phyloP scores from a whole-genome alignment of 2,329 filamentous ascomycete genomes.

The Ophiostoma tasmaniense region DNA sequence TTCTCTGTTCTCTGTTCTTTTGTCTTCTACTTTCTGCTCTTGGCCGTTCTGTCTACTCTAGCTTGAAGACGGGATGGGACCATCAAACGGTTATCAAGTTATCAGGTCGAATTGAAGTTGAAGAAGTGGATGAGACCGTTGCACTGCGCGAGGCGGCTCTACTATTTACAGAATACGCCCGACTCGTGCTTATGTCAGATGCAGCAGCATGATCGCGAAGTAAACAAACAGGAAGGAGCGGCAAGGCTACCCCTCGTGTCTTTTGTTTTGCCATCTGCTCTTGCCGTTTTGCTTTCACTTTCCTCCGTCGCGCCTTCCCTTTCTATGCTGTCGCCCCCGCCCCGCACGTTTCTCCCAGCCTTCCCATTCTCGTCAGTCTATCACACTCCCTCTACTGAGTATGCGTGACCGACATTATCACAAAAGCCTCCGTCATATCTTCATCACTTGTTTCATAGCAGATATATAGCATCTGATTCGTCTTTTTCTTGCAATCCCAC shows the following conservation, averaged over 20 bases:
- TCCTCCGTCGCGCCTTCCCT: not conserved
- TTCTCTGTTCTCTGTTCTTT: not conserved
- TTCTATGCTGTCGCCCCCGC: not conserved
- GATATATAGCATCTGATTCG: not conserved
- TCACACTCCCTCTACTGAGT: not conserved
- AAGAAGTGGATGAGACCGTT: not conserved
- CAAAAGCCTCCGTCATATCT: not conserved
- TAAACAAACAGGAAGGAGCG: constrained; percentile 18
- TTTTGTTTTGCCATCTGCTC: not conserved
- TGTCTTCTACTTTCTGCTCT: not conserved
- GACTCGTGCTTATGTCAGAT: not conserved
- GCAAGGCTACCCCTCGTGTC: not conserved
- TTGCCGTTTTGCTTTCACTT: not conserved
- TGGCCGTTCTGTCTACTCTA: not conserved
- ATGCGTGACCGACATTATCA: not conserved
- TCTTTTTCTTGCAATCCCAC: not conserved
- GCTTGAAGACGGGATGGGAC: not conserved
- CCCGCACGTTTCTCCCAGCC: not conserved
- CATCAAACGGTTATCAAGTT: not conserved
- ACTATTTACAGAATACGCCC: not conserved
- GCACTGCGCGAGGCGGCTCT: not conserved
- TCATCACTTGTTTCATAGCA: not conserved
- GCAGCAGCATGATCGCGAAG: constrained; percentile 17
- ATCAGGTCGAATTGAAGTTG: not conserved
- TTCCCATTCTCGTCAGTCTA: not conserved